Evolutionary conservation across 2,329 filamentous ascomycete genomes (phyloP).

Genomic region (Beauveria australis): DNA sequence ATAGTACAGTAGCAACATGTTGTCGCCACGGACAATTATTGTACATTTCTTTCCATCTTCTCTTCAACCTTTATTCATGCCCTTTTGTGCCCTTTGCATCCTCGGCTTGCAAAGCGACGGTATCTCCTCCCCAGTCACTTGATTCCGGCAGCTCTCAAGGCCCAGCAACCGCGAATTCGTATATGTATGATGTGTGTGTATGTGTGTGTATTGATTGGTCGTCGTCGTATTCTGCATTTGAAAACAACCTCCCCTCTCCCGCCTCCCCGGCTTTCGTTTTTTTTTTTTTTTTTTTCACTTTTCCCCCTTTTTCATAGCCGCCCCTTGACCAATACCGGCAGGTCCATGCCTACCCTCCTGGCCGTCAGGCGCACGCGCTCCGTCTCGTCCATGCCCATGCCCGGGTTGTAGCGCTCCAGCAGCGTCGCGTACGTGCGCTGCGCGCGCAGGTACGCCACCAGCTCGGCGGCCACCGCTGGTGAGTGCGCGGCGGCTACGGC

Average conservation of each 20-base stretch:
- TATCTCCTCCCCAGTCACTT: background rate
- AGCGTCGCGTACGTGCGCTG: slow-evolving; percentile 76
- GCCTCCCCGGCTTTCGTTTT: background rate
- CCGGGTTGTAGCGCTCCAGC: slow-evolving; percentile 87
- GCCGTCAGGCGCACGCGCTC: slow-evolving; percentile 80
- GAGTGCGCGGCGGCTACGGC: slow-evolving; percentile 14
- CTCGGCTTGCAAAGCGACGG: background rate
- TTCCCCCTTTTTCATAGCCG: background rate
- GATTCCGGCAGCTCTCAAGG: too few species aligned
- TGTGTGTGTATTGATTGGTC: background rate
- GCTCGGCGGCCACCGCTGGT: slow-evolving; percentile 57
- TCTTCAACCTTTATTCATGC: background rate
- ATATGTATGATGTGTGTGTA: background rate
- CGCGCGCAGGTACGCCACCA: slow-evolving; percentile 71
- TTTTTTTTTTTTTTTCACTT: background rate
- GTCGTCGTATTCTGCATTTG: too few species aligned
- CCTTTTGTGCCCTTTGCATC: background rate
- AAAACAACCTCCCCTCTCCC: too few species aligned
- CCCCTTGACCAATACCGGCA: slow-evolving; percentile 55
- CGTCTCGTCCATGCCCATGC: slow-evolving; percentile 78
- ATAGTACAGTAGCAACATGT: slow-evolving; percentile 4
- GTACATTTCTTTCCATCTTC: background rate
- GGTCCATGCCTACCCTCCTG: slow-evolving; percentile 79
- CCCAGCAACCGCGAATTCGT: background rate
- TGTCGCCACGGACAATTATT: background rate